phyloP scores from a whole-genome alignment of 305 asterid species.

The Lippia alba region DNA sequence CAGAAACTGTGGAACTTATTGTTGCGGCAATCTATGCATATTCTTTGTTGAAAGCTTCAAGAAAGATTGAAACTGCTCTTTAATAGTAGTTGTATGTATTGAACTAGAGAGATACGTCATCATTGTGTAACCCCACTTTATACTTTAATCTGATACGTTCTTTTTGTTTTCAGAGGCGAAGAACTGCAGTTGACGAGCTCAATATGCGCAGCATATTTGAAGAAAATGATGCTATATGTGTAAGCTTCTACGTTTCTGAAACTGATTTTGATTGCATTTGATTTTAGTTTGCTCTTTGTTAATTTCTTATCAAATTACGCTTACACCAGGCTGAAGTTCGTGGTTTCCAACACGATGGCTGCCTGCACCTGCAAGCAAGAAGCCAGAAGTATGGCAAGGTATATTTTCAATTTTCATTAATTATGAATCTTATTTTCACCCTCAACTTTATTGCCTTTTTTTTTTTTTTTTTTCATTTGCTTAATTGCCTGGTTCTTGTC shows the following conservation, averaged over 20 bases:
- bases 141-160: neutral
- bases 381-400: slow-evolving; percentile 99
- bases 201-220: slow-evolving; percentile 94
- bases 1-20: too few relatives aligned
- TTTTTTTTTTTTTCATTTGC: too few relatives aligned
- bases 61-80: neutral
- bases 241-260: slow-evolving; percentile 48
- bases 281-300: slow-evolving; percentile 5
- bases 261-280: neutral
- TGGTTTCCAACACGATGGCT: slow-evolving; percentile 90
- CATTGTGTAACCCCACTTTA: neutral
- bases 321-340: slow-evolving; percentile 87
- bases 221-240: slow-evolving; percentile 90
- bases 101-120: neutral
- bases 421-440: too few relatives aligned
- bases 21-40: neutral
- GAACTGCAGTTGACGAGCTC: slow-evolving; percentile 94
- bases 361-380: slow-evolving; percentile 88
- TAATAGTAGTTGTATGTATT: too few relatives aligned
- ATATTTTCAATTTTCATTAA: neutral
- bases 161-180: slow-evolving; percentile 72
- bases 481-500: neutral
- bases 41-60: neutral
- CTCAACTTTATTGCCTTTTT: too few relatives aligned
- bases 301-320: slow-evolving; percentile 21